phyloP scores from a whole-genome alignment of 2,329 filamentous ascomycete species.

The Microdochium nivale region DNA sequence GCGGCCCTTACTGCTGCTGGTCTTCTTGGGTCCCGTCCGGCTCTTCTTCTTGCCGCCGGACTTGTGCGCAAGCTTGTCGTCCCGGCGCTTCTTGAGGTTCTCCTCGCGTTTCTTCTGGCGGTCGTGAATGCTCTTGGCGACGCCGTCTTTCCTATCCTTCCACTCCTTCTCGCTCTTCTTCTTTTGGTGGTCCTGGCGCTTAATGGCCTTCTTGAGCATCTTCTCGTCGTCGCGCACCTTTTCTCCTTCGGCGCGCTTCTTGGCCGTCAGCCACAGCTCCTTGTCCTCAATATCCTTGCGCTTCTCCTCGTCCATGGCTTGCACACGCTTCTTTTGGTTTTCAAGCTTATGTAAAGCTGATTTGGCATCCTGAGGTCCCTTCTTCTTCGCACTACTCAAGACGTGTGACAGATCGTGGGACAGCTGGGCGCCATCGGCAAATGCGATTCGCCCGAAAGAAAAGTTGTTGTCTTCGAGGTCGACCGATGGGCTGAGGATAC shows the following conservation, averaged over 20 bases:
- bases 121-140: conserved; percentile 68
- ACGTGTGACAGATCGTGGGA: conserved; percentile 59
- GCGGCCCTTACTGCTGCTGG: conserved; percentile 30
- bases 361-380: conserved; percentile 76
- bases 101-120: conserved; percentile 77
- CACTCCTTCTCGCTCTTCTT: conserved; percentile 89
- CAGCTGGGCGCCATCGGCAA: conserved; percentile 74
- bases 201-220: conserved; percentile 86
- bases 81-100: conserved; percentile 64
- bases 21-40: conserved; percentile 21
- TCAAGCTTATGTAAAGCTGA: conserved; percentile 80
- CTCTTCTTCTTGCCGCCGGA: conserved; percentile 45
- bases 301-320: conserved; percentile 68
- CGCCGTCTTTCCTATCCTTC: conserved; percentile 62
- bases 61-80: conserved; percentile 57
- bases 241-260: conserved; percentile 82
- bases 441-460: conserved; percentile 85
- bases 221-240: conserved; percentile 79
- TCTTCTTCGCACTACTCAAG: conserved; percentile 62
- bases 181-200: conserved; percentile 85
- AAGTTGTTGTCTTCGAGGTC: conserved; percentile 59
- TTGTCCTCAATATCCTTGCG: conserved; percentile 85
- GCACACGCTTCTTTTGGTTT: conserved; percentile 75
- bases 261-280: conserved; percentile 86
- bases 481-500: conserved; percentile 47